phyloP scores from a whole-genome alignment of 768 basidiomycete genomes.

The Flagelloscypha sp. region DNA sequence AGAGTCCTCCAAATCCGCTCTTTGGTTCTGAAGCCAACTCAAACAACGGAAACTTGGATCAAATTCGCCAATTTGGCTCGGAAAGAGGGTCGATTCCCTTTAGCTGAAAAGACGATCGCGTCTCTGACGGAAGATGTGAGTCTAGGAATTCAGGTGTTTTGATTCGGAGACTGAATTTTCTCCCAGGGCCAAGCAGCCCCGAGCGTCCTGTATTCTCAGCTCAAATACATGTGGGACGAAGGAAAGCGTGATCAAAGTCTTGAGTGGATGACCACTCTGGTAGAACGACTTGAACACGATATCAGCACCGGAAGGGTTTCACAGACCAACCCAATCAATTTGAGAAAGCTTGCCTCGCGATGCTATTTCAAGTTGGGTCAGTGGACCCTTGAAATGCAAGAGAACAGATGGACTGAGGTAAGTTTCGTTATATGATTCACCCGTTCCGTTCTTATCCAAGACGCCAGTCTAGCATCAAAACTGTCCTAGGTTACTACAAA shows the following conservation, averaged over 20 bases:
- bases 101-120: constrained; percentile 57
- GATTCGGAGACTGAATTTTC: constrained; percentile 23
- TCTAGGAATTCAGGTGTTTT: constrained; percentile 27
- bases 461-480: constrained; percentile 28
- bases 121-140: too few relatives aligned
- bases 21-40: constrained; percentile 48
- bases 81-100: constrained; percentile 47
- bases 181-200: constrained; percentile 46
- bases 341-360: too few relatives aligned
- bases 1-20: constrained; percentile 55
- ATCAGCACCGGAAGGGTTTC: too few relatives aligned
- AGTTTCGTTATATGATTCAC: too few relatives aligned
- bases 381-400: constrained; percentile 47
- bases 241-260: constrained; percentile 40
- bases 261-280: too few relatives aligned
- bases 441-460: too few relatives aligned
- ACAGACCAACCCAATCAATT: too few relatives aligned
- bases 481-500: constrained; percentile 44
- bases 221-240: constrained; percentile 55
- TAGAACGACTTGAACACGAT: too few relatives aligned
- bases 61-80: constrained; percentile 61
- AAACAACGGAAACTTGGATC: constrained; percentile 60
- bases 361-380: constrained; percentile 58
- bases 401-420: constrained; percentile 39
- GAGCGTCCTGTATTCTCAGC: constrained; percentile 53